Base-by-base conservation (phyloP, 2,329 filamentous ascomycete genomes). In the Thelonectria rubi region DNA sequence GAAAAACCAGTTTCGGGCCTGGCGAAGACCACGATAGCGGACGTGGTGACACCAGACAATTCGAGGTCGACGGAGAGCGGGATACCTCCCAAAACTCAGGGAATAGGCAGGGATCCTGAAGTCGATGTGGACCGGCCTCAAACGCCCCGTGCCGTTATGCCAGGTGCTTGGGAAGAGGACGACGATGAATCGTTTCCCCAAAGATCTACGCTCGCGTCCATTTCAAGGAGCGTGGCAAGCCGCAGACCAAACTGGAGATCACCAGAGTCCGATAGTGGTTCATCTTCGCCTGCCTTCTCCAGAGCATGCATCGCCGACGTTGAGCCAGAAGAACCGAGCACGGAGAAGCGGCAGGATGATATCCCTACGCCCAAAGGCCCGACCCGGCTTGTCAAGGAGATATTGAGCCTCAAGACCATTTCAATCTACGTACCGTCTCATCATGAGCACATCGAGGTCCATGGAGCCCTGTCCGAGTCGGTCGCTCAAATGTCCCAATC, bases 301-400 rank as follows among this genome's bases (percentile, higher is more conserved):
- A 66, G 68, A 50, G 64, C 70, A 14, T 71, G 66, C 10, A 56
- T 71, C 18, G 43, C 61, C 46, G 67, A 63, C 32, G 62, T 51
- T 9, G 66, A 69, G 6, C 46, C 61, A 30, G 63, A 60, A n/a
- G 46, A 34, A 24, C 42, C 67, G 12, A 53, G 46, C 12, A 62
- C 53, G 2, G 37, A 45, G 11, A 68, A 48, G 50, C 68, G 67
- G 2, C 70, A 70, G 24, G 81, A 84, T 17, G 81, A 83, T 52
- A 71, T 74, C 2, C 70, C 80, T 3, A 87, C 84, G 0, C 85
- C 83, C 5, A 82, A 81, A 50, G 83, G 83, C 0, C 81, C 83
- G 8, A 82, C 84, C 0, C 79, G 82, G n/a, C 72, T 87, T 14
- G 81, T 84, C 12, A 87, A 86, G 69, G 83, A 86, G 69, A 80